These are phyloP conservation scores for Chrysosporium keratinophilum DNA, from an alignment of 2,329 filamentous ascomycete genomes.

Conservation along the genomic window DNA sequence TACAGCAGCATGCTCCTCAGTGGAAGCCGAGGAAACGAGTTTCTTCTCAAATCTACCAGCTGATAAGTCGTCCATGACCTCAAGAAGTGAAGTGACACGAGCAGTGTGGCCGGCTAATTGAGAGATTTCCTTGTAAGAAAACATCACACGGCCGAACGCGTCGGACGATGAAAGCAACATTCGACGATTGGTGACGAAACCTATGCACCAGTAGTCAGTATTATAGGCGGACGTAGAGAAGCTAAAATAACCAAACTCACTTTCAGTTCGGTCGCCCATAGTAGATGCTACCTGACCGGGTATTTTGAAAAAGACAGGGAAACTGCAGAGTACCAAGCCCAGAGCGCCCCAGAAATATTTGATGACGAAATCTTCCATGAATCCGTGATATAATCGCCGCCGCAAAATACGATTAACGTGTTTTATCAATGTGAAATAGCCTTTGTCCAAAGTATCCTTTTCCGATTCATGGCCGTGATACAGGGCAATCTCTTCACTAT, in stretches of 20 bases:
- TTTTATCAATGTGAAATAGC: conserved; percentile 97
- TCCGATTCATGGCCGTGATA: conserved; percentile 88
- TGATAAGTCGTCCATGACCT: conserved; percentile 90
- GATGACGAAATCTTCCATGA: conserved; percentile 99
- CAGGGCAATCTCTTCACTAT: conserved; percentile 86
- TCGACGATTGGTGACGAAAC: conserved; percentile 86
- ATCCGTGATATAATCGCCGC: conserved; percentile 86
- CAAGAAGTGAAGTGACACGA: conserved; percentile 75
- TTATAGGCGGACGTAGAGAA: background rate
- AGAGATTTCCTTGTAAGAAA: conserved; percentile 94
- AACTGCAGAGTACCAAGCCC: conserved; percentile 80
- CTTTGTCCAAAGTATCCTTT: conserved; percentile 93
- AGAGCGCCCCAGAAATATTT: conserved; percentile 99
- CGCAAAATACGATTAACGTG: conserved; percentile 94
- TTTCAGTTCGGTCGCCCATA: conserved; percentile 48
- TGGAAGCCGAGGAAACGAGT: conserved; percentile 78
- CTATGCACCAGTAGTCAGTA: conserved; percentile 30
- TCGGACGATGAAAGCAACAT: conserved; percentile 90
- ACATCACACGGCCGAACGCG: conserved; percentile 92
- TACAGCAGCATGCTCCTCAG: conserved; percentile 69
- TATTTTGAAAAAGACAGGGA: conserved; percentile 91
- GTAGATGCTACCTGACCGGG: conserved; percentile 53
- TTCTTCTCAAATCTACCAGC: conserved; percentile 92
- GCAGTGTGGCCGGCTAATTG: conserved; percentile 93
- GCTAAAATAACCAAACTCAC: conserved; percentile 29